Evolutionary conservation across 2,329 filamentous ascomycete species (phyloP), one percentile per base, ranked within the genome.

Genomic region (Fusarium sp.): DNA sequence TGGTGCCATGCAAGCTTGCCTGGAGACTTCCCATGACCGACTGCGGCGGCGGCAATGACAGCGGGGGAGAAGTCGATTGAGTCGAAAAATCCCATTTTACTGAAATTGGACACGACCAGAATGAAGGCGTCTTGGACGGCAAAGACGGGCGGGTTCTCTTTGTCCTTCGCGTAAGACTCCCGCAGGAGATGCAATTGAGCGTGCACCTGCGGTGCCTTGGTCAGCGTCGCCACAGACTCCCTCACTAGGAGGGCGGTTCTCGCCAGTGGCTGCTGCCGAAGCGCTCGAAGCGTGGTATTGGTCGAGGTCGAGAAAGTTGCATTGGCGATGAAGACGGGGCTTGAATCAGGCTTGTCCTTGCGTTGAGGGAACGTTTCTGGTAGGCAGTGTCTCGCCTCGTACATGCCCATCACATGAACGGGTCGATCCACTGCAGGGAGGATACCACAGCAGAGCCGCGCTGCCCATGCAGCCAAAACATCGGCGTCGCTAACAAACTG

Each of bases 321-420:
- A 49, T 64, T 64, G 4, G 54, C 60, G 23, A 64, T 35, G 9
- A 64, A 64, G 9, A 60, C 54, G 0, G 60, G 60, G 16, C 60
- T 64, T 5, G 54, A 64, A 1, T 49, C 60, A 1, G 54, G 60
- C 21, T 60, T 64, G 11, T 60, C 60, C 28, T 60, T 49, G 35
- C 43, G 54, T 13, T 64, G 60, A 12, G 28, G 60, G 15, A 64
- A 64, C 1, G 23, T 64, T 10, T 60, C 35, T 35, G 60, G 54
- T 5, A 64, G 9, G 13, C 60, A 64, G 12, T 64, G 54, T 49
- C 60, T 60, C 5, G 43, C 60, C 43, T 64, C 43, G 9, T 64
- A 60, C 60, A 64, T 64, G 16, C 60, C 54, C 60, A 60, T 64
- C 4, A 64, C 9, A 49, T 64, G 60, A 15, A 64, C 43, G 10